Conservation (phyloP, 495 filamentous ascomycete genomes). For the Trichoderma gamsii region DNA sequence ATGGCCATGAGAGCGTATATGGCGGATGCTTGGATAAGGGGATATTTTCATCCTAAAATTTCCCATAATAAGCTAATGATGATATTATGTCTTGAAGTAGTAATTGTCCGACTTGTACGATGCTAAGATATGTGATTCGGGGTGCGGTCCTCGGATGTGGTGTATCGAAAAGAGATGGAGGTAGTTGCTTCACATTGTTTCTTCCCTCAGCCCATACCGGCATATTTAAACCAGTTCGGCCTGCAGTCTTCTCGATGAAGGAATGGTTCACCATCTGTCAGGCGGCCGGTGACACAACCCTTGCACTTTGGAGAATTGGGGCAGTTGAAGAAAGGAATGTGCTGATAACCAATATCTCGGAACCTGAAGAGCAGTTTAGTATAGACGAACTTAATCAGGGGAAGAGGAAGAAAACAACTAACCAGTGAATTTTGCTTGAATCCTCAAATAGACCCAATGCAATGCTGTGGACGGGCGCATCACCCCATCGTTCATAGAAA, state of each 20-base stretch:
- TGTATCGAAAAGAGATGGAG: background rate
- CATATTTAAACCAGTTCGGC: conserved; percentile 94
- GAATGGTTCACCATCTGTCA: conserved; percentile 80
- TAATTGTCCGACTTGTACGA: background rate
- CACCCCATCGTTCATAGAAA: conserved; percentile 98
- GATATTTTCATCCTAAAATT: too few species aligned
- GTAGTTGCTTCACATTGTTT: background rate
- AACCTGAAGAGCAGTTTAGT: conserved; percentile 57
- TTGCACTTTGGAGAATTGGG: conserved; percentile 92
- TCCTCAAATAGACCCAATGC: conserved; percentile 94
- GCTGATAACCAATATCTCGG: conserved; percentile 97
- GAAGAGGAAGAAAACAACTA: conserved; percentile 28
- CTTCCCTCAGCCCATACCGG: conserved; percentile 61
- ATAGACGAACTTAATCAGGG: background rate
- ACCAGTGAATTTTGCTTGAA: conserved; percentile 90
- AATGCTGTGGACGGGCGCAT: conserved; percentile 95
- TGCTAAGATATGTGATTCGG: background rate
- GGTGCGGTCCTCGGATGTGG: background rate
- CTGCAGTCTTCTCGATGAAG: conserved; percentile 90
- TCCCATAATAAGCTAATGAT: too few species aligned
- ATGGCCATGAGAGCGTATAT: background rate
- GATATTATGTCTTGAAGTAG: too few species aligned
- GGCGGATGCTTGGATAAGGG: too few species aligned
- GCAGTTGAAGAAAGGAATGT: conserved; percentile 98
- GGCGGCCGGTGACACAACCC: conserved; percentile 76